Conservation (phyloP, 352 stramenopile species). For the Peronospora farinosa region DNA sequence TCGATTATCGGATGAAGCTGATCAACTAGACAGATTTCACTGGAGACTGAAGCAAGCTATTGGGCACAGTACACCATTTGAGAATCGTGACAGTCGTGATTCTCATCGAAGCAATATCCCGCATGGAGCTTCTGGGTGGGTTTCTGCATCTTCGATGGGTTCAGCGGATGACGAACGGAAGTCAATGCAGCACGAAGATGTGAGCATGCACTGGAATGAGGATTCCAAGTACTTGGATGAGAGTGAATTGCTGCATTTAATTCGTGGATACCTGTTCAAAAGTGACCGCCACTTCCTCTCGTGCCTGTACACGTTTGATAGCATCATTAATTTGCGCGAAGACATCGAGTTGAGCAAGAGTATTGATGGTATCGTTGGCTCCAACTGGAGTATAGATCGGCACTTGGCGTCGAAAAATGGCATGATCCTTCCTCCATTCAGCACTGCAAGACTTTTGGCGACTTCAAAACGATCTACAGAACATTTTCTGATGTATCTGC, state of each 20-base stretch:
- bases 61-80: constrained; percentile 54
- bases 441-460: constrained; percentile 64
- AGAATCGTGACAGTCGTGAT: constrained; percentile 29
- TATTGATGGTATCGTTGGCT: constrained; percentile 41
- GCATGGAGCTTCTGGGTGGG: constrained; percentile 5
- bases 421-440: constrained; percentile 77
- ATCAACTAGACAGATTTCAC: constrained; percentile 56
- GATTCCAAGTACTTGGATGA: constrained; percentile 55
- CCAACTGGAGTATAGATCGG: constrained; percentile 42
- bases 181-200: constrained; percentile 48
- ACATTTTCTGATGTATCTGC: constrained; percentile 84
- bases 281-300: constrained; percentile 75
- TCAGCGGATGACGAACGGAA: constrained; percentile 33
- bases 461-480: constrained; percentile 61
- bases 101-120: constrained; percentile 6
- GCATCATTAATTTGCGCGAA: constrained; percentile 53
- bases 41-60: constrained; percentile 64
- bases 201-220: constrained; percentile 27
- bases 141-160: constrained; percentile 5
- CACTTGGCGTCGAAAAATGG: constrained; percentile 38
- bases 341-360: constrained; percentile 38
- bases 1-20: constrained; percentile 36
- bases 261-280: constrained; percentile 69
- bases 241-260: constrained; percentile 64
- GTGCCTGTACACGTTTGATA: constrained; percentile 78